phyloP scores from a whole-genome alignment of 192 early-diverging fungal species.

The Coemansia sp. region DNA sequence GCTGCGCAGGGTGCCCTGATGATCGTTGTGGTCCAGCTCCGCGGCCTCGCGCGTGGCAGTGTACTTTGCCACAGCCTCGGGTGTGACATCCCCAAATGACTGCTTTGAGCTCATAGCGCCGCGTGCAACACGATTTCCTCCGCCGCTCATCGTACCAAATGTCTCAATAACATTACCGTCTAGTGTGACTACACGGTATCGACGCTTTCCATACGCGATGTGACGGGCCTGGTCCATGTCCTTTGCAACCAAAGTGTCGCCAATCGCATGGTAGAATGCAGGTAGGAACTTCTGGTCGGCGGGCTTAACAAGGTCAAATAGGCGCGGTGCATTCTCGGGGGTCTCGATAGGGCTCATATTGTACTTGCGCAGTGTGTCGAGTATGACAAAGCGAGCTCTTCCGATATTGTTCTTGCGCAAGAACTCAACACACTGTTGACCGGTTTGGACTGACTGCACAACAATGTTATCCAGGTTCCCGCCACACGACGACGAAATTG shows the following conservation, averaged over 20 bases:
- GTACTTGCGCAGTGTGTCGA: conserved; percentile 69
- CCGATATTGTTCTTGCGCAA: conserved; percentile 84
- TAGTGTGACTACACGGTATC: conserved; percentile 93
- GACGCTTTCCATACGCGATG: conserved; percentile 78
- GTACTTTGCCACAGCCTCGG: conserved; percentile 58
- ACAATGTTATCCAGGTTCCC: conserved; percentile 80
- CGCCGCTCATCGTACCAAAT: conserved; percentile 92
- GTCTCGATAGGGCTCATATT: conserved; percentile 59
- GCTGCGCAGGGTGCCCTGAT: conserved; percentile 35
- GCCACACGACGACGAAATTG: conserved; percentile 86
- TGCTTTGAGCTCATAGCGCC: conserved; percentile 91
- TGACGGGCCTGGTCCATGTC: conserved; percentile 81
- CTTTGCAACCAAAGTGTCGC: conserved; percentile 83
- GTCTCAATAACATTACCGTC: conserved; percentile 89
- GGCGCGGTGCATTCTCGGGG: conserved; percentile 76
- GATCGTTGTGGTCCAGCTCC: conserved; percentile 58
- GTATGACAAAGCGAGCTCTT: conserved; percentile 76
- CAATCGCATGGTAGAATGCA: conserved; percentile 84
- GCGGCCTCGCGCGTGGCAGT: conserved; percentile 60
- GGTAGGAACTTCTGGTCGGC: conserved; percentile 69
- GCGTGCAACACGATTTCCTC: conserved; percentile 67
- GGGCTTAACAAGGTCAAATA: conserved; percentile 87
- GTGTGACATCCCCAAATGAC: conserved; percentile 55
- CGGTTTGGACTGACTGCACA: conserved; percentile 83
- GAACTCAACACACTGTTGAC: conserved; percentile 86